phyloP scores from a whole-genome alignment of 495 filamentous ascomycete species.

The Penicillium pancosmium region DNA sequence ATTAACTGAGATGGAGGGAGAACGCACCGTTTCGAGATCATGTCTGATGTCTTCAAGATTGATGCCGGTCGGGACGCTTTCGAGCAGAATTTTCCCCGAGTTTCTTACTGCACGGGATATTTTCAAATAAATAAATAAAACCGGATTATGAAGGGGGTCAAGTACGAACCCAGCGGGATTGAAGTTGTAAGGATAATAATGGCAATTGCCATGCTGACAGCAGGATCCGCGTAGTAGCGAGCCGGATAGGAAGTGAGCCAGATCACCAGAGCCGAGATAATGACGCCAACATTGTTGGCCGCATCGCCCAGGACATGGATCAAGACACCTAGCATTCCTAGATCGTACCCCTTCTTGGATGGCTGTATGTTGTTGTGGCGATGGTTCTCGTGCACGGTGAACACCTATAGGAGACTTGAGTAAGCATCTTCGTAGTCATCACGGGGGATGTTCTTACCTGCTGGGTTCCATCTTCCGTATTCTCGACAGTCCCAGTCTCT shows the following conservation, averaged over 20 bases:
- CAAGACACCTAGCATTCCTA: slow-evolving; percentile 50
- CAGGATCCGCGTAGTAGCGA: slow-evolving; percentile 51
- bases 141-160: slow-evolving; percentile 24
- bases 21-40: slow-evolving; percentile 51
- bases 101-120: slow-evolving; percentile 28
- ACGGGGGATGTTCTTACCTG: neutral
- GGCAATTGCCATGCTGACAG: slow-evolving; percentile 46
- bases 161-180: slow-evolving; percentile 36
- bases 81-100: slow-evolving; percentile 64
- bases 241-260: slow-evolving; percentile 40
- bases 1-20: neutral
- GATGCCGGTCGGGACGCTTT: slow-evolving; percentile 77
- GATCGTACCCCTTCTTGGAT: slow-evolving; percentile 24
- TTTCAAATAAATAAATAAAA: neutral
- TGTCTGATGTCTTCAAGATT: slow-evolving; percentile 73
- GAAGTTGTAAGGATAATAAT: slow-evolving; percentile 48
- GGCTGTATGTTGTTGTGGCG: slow-evolving; percentile 8
- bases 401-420: no score
- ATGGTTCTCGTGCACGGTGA: slow-evolving; percentile 11
- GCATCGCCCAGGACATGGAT: slow-evolving; percentile 51
- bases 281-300: slow-evolving; percentile 51
- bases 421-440: no score
- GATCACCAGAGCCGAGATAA: slow-evolving; percentile 45
- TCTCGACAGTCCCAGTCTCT: slow-evolving; percentile 2
- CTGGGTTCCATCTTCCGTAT: neutral